Percentiles rank a stretch among this genome's conserved stretches.
These are phyloP conservation scores for Botrytis fragariae DNA, from an alignment of 2,329 filamentous ascomycete species.

Conservation along the genomic window DNA sequence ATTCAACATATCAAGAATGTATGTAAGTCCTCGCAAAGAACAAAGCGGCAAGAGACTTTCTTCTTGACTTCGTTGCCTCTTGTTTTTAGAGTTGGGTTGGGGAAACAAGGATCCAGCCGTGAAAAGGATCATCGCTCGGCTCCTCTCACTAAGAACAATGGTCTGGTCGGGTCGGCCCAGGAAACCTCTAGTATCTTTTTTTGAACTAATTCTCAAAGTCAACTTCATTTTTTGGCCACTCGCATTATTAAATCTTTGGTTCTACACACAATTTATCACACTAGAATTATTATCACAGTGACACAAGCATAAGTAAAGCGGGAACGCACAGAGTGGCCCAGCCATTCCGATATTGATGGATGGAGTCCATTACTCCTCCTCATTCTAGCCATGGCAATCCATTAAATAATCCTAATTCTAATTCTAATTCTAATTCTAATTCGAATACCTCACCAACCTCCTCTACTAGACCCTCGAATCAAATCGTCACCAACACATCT, in stretches of 20 bases:
- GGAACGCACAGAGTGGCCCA: slow-evolving; percentile 13
- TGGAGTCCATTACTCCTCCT: slow-evolving; percentile 29
- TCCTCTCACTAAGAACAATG: not conserved
- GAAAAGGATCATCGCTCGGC: not conserved
- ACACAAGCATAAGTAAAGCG: slow-evolving; percentile 21
- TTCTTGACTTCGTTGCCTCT: not conserved
- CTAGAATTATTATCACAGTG: not conserved
- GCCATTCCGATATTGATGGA: slow-evolving; percentile 32
- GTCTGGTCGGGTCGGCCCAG: not conserved
- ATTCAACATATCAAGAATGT: not conserved
- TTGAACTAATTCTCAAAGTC: not conserved
- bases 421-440: not conserved
- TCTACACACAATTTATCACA: not conserved
- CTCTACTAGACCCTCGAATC: not conserved
- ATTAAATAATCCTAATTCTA: not conserved
- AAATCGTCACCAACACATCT: not conserved
- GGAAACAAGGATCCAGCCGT: slow-evolving; percentile 12
- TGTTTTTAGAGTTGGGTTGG: slow-evolving; percentile 8
- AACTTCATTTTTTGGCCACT: not conserved
- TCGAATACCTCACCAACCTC: not conserved
- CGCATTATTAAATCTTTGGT: not conserved
- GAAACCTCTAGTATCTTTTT: not conserved
- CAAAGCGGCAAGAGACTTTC: slow-evolving; percentile 5
- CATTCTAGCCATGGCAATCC: slow-evolving; percentile 24
- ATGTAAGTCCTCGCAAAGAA: not conserved